Base-by-base conservation (phyloP, 768 basidiomycete genomes). In the Polyporus arcularius region DNA sequence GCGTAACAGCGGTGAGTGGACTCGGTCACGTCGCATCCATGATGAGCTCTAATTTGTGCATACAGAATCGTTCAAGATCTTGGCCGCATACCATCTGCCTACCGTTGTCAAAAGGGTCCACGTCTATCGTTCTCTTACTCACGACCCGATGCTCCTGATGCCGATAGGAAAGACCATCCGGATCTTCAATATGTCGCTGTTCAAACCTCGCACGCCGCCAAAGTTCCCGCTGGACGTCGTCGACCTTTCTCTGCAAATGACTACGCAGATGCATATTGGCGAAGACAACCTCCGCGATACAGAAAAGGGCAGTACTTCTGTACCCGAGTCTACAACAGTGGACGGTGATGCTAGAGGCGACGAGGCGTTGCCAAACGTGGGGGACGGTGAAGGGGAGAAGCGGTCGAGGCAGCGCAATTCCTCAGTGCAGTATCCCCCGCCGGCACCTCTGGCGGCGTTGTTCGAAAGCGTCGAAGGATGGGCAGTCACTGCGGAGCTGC, bases 11-110 rank as follows among this genome's bases (percentile, higher is more conserved):
- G 80, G 90, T 90, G 69, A 69, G 40, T 26, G 35, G 11, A 35
- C 35, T 6, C 21, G 86, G 21, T 26, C 68, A 15, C 15, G 28
- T 12, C 45, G 35, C 41, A 18, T 26, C 14, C 18, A n/a, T 53
- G 11, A 35, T 18, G 3, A 50, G 18, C 9, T 31, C 8, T 47
- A n/a, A 18, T 10, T 30, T 28, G 15, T 31, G 31, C 26, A 26
- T 61, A 26, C 55, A 90, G 89, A 83, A 48, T 89, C 88, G 0
- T 89, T 88, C 75, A 87, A 84, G 58, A 64, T 88, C 16, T 71
- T 89, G 16, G 80, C 88, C 0, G 76, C 77, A 4, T 76, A 76
- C 57, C 72, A 77, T 16, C 79, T 85, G 61, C 79, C 79, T 9
- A 69, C 73, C 54, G 68, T 72, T 4, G 67, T 69, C 35, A 71